Evolutionary conservation across 73 alveolate species (phyloP).

Genomic region (Paramecium octaurelia): DNA sequence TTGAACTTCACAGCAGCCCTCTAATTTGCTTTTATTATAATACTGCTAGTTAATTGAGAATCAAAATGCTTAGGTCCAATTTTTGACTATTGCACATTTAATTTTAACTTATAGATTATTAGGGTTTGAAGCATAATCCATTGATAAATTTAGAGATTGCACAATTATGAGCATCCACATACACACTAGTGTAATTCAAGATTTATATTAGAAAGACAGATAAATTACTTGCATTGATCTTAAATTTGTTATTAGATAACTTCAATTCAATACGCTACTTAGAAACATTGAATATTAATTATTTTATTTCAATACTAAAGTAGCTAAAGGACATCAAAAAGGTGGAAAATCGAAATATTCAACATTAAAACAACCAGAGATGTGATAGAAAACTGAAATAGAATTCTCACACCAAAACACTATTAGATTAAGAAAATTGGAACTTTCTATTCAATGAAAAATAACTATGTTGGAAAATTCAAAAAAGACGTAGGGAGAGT

Average conservation of each 20-base stretch:
- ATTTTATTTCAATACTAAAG: not conserved
- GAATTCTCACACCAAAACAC: slow-evolving; percentile 40
- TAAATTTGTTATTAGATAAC: no score
- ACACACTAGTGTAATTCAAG: not conserved
- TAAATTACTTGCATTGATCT: not conserved
- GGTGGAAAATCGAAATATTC: slow-evolving; percentile 48
- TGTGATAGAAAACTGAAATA: slow-evolving; percentile 48
- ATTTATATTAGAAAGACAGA: not conserved
- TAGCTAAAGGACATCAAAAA: not conserved
- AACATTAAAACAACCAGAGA: slow-evolving; percentile 48
- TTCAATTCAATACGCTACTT: not conserved
- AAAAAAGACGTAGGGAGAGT: slow-evolving; percentile 31
- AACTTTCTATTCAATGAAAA: slow-evolving; percentile 28
- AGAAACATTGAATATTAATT: not conserved
- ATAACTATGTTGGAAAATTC: slow-evolving; percentile 49
- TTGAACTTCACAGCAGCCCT: not conserved
- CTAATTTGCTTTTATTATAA: not conserved
- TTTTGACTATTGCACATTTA: not conserved
- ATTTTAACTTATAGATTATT: not conserved
- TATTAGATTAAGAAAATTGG: slow-evolving; percentile 49
- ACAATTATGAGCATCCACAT: not conserved
- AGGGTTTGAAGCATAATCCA: no score
- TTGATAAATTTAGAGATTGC: not conserved
- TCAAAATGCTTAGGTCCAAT: not conserved
- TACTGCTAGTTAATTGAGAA: not conserved